These are phyloP conservation scores for Calonectria pauciramosa DNA, from an alignment of 2,329 filamentous ascomycete genomes.

Conservation along the genomic window DNA sequence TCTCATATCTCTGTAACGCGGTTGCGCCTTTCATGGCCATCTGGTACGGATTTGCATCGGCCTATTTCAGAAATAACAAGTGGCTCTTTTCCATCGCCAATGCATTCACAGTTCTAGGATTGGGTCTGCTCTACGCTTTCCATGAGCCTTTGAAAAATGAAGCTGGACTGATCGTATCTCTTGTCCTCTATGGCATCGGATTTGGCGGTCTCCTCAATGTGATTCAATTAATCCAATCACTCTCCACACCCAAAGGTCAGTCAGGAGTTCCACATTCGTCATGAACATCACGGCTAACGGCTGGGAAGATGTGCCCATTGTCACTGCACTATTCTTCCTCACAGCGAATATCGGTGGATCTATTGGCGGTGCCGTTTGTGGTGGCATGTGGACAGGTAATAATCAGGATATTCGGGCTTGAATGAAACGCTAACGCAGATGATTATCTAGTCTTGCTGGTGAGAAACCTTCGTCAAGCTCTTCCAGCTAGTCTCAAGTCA, in stretches of 20 bases:
- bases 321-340: background rate
- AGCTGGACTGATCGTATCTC: background rate
- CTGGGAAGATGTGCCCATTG: background rate
- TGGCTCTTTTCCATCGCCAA: background rate
- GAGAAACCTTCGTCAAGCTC: background rate
- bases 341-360: background rate
- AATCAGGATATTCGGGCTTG: too few species aligned
- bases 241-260: background rate
- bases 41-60: background rate
- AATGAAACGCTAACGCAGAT: background rate
- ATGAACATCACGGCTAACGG: background rate
- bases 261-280: background rate
- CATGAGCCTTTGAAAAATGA: background rate
- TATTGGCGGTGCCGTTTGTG: background rate
- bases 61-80: background rate
- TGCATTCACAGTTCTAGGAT: background rate
- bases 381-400: background rate
- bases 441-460: background rate
- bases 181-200: background rate
- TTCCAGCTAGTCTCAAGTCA: background rate
- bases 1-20: background rate
- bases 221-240: background rate
- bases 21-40: slow-evolving; percentile 3
- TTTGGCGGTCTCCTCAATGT: background rate
- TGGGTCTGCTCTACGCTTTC: background rate